Conservation (phyloP, 208 protist genomes). For the Wallacemonas sp. region DNA sequence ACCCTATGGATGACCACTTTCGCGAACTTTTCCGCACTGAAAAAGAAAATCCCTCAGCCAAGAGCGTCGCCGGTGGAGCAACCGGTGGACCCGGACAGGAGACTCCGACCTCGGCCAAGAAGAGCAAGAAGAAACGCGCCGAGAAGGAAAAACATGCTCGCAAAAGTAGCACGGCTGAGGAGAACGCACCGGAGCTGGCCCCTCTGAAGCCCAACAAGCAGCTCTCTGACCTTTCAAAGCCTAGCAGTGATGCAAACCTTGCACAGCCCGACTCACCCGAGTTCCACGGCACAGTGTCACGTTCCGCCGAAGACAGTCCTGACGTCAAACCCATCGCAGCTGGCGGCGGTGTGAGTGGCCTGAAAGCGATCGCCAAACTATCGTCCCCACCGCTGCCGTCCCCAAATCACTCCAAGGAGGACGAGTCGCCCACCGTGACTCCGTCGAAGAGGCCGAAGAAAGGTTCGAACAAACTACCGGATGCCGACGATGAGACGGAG, state of each 20-base stretch:
- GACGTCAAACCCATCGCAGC: constrained; percentile 20
- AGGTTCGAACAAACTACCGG: neutral
- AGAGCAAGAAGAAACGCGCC: constrained; percentile 23
- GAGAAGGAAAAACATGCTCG: constrained; percentile 15
- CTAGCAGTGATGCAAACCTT: neutral
- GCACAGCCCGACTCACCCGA: neutral
- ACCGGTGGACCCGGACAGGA: constrained; percentile 13
- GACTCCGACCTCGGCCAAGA: constrained; percentile 18
- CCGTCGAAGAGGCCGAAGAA: constrained; percentile 4
- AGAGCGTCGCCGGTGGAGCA: constrained; percentile 34
- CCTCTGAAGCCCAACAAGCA: constrained; percentile 32
- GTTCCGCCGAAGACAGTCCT: neutral
- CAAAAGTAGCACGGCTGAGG: constrained; percentile 8
- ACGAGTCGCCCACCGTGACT: neutral
- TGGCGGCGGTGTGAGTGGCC: constrained; percentile 35
- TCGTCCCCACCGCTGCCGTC: constrained; percentile 12
- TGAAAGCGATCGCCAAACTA: constrained; percentile 36
- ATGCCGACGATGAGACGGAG: neutral
- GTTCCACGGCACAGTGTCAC: constrained; percentile 2
- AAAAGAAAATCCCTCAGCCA: constrained; percentile 39
- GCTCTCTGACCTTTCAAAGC: constrained; percentile 23
- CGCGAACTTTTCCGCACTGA: constrained; percentile 69
- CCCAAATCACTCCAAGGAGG: constrained; percentile 12
- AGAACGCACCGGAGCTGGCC: constrained; percentile 12
- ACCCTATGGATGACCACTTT: constrained; percentile 95